These are phyloP conservation scores for Paraconiothyrium brasiliense DNA, from an alignment of 2,329 filamentous ascomycete genomes.

Conservation along the genomic window DNA sequence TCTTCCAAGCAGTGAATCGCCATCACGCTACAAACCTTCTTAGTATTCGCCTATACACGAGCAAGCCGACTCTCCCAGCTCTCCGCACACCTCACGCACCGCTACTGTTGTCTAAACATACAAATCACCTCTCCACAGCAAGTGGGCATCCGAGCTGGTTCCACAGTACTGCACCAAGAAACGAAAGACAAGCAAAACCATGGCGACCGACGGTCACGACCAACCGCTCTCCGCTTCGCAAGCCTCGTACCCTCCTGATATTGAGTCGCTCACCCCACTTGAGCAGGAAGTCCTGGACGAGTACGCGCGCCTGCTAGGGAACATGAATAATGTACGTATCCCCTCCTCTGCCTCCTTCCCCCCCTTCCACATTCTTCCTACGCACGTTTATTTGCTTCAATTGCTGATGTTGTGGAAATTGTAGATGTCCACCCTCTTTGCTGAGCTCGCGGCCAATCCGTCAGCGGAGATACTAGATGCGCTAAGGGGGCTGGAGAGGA, in stretches of 20 bases:
- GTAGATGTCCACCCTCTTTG: constrained; percentile 67
- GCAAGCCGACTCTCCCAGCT: not conserved
- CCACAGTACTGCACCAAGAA: not conserved
- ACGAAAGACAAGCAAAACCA: constrained; percentile 14
- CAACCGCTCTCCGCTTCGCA: constrained; percentile 30
- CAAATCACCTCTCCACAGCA: not conserved
- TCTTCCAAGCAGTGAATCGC: not conserved
- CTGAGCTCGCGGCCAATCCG: constrained; percentile 70
- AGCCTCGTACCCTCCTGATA: constrained; percentile 15
- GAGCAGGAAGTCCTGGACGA: constrained; percentile 97
- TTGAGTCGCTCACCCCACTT: constrained; percentile 70
- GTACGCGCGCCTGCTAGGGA: constrained; percentile 85
- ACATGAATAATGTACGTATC: constrained; percentile 81
- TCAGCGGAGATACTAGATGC: constrained; percentile 83
- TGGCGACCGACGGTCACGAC: constrained; percentile 27
- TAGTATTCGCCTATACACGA: not conserved
- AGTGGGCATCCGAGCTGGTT: not conserved
- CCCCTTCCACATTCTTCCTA: not conserved
- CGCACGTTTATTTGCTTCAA: not conserved
- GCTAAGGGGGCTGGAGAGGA: constrained; percentile 86
- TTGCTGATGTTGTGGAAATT: no score
- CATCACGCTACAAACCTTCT: not conserved
- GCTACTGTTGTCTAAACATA: not conserved
- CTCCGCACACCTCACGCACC: not conserved
- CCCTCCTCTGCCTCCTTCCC: not conserved